Evolutionary conservation across 1,139 yeast species (phyloP), one percentile per base, ranked within the genome.

Genomic region (Suhomyces bolitotheri): DNA sequence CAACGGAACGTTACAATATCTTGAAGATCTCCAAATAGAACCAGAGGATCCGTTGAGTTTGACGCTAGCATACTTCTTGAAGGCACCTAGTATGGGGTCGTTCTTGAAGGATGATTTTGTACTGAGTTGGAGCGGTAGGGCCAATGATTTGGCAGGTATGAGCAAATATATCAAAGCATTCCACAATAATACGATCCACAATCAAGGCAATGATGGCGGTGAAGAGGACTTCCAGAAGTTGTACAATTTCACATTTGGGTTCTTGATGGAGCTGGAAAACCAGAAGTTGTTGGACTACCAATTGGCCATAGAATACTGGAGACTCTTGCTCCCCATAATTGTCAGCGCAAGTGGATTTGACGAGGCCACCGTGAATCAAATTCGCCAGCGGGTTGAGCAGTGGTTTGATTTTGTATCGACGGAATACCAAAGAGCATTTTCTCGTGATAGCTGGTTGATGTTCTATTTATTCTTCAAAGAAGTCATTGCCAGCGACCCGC

Each of bases 361-460:
- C n/a, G 20, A 11, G 1, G 30, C n/a, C 7, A 27, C 19, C 3
- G 25, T 22, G 16, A 16, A 8, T 4, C 33, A 22, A 15, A 47
- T 52, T 4, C 25, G 38, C 16, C 39, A 38, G 16, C 46, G 74
- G 37, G 55, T 76, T 19, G 64, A 62, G 31, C 71, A 61, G 35
- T 87, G 85, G 87, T 67, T 65, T 37, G 60, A 53, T 10, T 88
- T 73, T 56, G 60, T 69, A 16, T 31, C 47, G 21, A 55, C 50
- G 16, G 69, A 56, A 32, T 66, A 66, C 50, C 66, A 66, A 30
- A 60, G 69, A 34, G 58, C 68, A 4, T 69, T 90, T 22, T 75
- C 85, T 7, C 74, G 63, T 42, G 98, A 90, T 53, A 78, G 82
- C 23, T 90, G 97, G 96, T 73, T 76, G 41, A 89, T 90, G 97